These are phyloP conservation scores for Aspergillus niger DNA, from an alignment of 2,329 filamentous ascomycete species.

Conservation along the genomic window DNA sequence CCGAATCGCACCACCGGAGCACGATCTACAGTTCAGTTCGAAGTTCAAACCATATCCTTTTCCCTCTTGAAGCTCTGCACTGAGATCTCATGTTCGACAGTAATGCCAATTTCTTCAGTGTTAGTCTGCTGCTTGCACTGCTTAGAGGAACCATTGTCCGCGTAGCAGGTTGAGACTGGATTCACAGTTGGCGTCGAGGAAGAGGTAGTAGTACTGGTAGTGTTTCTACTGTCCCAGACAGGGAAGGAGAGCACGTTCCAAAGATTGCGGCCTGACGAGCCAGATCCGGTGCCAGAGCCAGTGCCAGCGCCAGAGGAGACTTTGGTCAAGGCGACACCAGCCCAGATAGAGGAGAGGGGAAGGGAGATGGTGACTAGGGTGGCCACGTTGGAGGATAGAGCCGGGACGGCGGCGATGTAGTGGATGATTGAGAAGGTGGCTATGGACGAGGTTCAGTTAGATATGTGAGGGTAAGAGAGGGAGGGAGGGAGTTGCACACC, in stretches of 20 bases:
- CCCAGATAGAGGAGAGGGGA: slow-evolving; percentile 69
- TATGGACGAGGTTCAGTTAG: slow-evolving; percentile 35
- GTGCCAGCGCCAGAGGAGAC: slow-evolving; percentile 62
- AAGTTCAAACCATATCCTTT: background rate
- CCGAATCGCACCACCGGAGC: no score
- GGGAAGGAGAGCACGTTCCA: slow-evolving; percentile 31
- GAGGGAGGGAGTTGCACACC: slow-evolving; percentile 44
- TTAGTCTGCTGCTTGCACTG: slow-evolving; percentile 22
- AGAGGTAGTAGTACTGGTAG: slow-evolving; percentile 1
- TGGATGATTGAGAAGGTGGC: slow-evolving; percentile 63
- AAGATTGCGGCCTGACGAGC: slow-evolving; percentile 25
- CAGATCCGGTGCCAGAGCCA: slow-evolving; percentile 28
- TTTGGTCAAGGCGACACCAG: slow-evolving; percentile 44
- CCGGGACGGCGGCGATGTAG: slow-evolving; percentile 53
- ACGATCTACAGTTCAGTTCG: no score
- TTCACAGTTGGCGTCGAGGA: slow-evolving; percentile 20
- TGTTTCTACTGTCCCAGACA: slow-evolving; percentile 17
- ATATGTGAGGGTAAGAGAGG: background rate
- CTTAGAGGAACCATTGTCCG: slow-evolving; percentile 22
- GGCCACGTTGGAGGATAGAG: slow-evolving; percentile 57
- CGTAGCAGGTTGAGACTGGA: slow-evolving; percentile 32
- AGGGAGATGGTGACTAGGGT: slow-evolving; percentile 64
- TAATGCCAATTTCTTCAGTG: slow-evolving; percentile 27
- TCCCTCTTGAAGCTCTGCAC: slow-evolving; percentile 23
- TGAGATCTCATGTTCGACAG: slow-evolving; percentile 34